Evolutionary conservation across 1,284 basidiomycete genomes (phyloP), one percentile per base, ranked within the genome.

Genomic region (Irpex lacteus): DNA sequence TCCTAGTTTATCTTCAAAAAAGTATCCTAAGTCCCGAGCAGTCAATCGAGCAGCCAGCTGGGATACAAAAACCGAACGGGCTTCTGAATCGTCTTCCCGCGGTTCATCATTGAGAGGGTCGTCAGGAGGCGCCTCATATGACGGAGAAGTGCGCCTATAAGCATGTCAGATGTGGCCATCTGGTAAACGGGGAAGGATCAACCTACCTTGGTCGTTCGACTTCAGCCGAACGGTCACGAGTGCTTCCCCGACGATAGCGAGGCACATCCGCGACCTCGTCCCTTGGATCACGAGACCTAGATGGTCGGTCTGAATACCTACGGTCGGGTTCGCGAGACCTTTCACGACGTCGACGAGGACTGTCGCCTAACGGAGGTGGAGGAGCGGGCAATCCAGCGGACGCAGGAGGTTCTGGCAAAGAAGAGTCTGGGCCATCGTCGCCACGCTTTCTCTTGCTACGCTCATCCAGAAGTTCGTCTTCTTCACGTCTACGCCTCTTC

Each of bases 1-100:
- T 32, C 96, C 96, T 38, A 98, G 84, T 76, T 95, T 96, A 76
- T 98, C 94, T 82, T 98, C 97, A 75, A 99, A 98, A 82, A 99
- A 99, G 78, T 97, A 94, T 67, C 96, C 96, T 76, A 99, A 82
- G 81, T 99, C 97, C 73, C 94, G 87, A 73, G 96, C 95, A 64
- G 95, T 97, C 75, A 98, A 89, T 73, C 95, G 89, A 64, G 95
- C 94, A 70, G 97, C 94, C 74, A 99, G 89, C 81, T 98, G 97
- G 72, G 96, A 96, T 75, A 98, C 96, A 80, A 99, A 99, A 69
- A 98, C 94, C 70, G 97, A 98, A 76, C 98, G 92, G 74, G 92
- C 89, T 85, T 98, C 96, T 65, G 91, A 95, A 76, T 95, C 95
- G 74, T 94, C 92, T 76, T 91, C 92, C 76, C 87, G 92, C 4